Conservation (phyloP, 179 eudicot species). For the Corrigiola litoralis region DNA sequence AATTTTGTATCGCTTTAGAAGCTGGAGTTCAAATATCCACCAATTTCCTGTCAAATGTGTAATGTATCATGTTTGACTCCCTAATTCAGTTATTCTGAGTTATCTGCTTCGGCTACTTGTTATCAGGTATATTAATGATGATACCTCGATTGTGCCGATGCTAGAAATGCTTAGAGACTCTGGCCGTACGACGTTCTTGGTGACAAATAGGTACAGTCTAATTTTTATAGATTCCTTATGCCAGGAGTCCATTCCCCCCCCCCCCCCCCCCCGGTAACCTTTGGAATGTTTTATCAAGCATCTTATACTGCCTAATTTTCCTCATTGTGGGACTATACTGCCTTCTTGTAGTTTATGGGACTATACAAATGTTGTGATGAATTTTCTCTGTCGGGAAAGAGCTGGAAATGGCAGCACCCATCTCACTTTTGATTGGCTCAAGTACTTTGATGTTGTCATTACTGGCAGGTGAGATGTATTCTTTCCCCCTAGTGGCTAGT, state of each 20-base stretch:
- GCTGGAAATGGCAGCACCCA: slow-evolving; percentile 30
- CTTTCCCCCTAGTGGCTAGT: neutral
- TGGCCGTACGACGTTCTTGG: slow-evolving; percentile 89
- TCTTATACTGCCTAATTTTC: neutral
- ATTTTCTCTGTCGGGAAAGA: slow-evolving; percentile 65
- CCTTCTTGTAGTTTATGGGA: slow-evolving; percentile 86
- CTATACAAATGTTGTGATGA: slow-evolving; percentile 93
- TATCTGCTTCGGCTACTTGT: slow-evolving; percentile 1
- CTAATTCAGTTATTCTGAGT: slow-evolving; percentile 7
- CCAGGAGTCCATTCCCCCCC: too few relatives aligned
- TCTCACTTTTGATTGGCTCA: slow-evolving; percentile 75
- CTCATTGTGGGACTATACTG: neutral
- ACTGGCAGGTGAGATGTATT: slow-evolving; percentile 76
- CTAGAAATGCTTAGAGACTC: slow-evolving; percentile 86
- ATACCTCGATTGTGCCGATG: slow-evolving; percentile 78
- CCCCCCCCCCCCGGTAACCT: too few relatives aligned
- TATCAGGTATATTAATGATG: slow-evolving; percentile 86
- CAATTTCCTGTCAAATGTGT: neutral
- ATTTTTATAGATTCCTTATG: neutral
- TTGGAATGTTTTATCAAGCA: neutral
- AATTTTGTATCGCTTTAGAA: neutral
- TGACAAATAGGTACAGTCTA: slow-evolving; percentile 81
- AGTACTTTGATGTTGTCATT: slow-evolving; percentile 84
- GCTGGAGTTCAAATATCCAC: neutral
- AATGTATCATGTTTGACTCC: neutral